Percentiles rank a stretch among this genome's conserved stretches.
phyloP scores from a whole-genome alignment of 805 yeast genomes.

The Kazachstania taianensis region DNA sequence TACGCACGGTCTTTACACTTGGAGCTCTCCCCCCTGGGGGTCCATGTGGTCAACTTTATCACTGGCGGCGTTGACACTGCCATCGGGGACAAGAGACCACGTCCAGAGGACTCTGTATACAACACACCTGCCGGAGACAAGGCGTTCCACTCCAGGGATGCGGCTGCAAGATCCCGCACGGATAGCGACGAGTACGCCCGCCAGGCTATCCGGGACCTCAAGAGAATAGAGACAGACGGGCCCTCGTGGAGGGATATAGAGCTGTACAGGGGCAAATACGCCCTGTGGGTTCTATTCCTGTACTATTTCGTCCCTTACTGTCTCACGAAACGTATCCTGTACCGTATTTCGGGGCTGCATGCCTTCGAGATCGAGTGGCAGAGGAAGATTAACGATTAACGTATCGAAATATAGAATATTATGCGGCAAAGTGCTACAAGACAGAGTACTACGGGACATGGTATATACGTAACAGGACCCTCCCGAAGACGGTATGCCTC shows the following conservation, averaged over 20 bases:
- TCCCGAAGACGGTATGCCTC: no score
- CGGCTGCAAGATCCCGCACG: slow-evolving; percentile 47
- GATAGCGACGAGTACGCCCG: slow-evolving; percentile 49
- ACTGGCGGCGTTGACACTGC: slow-evolving; percentile 70
- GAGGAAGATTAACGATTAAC: no score
- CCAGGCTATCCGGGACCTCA: slow-evolving; percentile 42
- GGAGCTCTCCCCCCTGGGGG: slow-evolving; percentile 63
- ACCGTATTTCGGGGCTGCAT: no score
- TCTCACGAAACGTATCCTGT: no score
- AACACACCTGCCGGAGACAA: slow-evolving; percentile 40
- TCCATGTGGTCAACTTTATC: slow-evolving; percentile 53
- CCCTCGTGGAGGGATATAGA: no score
- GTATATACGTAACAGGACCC: no score
- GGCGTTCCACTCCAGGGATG: slow-evolving; percentile 40
- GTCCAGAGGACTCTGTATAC: slow-evolving; percentile 45
- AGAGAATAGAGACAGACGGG: slow-evolving; percentile 24
- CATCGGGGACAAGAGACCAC: slow-evolving; percentile 52
- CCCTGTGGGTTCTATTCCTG: slow-evolving; percentile 29
- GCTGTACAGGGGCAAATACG: slow-evolving; percentile 44
- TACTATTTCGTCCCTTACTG: no score
- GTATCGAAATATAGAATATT: no score
- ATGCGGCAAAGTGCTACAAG: no score
- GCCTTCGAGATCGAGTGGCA: no score
- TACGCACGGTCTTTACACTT: slow-evolving; percentile 51
- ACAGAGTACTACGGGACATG: no score